Evolutionary conservation across 805 yeast species (phyloP), one percentile per base, ranked within the genome.

Genomic region (Saturnispora silvae): DNA sequence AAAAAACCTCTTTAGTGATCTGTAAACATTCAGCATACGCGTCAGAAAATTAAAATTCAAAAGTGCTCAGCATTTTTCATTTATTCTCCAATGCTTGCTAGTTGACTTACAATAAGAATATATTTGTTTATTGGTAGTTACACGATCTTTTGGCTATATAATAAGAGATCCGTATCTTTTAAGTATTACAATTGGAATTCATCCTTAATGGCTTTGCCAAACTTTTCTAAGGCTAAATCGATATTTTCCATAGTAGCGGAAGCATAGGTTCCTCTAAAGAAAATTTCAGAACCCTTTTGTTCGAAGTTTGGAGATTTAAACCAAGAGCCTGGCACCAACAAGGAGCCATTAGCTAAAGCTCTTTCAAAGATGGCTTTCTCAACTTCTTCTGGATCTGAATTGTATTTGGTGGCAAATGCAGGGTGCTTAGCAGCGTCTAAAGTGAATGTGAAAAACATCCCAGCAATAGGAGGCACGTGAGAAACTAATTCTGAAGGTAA

Each of bases 221-320:
- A 75, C 58, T 79, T 75, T 53, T 73, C 71, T 43, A 82, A 53
- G 47, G 92, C 92, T 13, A 50, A 45, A 37, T 55, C 70, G 47
- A 82, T 65, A 42, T 68, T 59, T 39, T 77, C 84, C 47, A 79
- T 66, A 20, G 85, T 77, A 29, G 81, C 89, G 35, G 94, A 92
- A 37, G 92, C 94, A 47, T 80, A 82, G 22, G 94, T 82, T 46
- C 94, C 94, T 72, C 94, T 79, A 63, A 79, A 82, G 65, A 81
- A 81, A 45, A 81, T 58, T 42, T 67, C 64, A 37, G 70, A 65
- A 11, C 49, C 60, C n/a, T 64, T 55, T 27, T 24, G 22, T 37
- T 63, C 61, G 25, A 65, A 66, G 36, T 65, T 63, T 29, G 65
- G 85, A 30, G 72, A 63, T 56, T 69, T 68, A 65, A 82, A 82